phyloP scores from a whole-genome alignment of 495 filamentous ascomycete species.

The Penicillium tannophilum region DNA sequence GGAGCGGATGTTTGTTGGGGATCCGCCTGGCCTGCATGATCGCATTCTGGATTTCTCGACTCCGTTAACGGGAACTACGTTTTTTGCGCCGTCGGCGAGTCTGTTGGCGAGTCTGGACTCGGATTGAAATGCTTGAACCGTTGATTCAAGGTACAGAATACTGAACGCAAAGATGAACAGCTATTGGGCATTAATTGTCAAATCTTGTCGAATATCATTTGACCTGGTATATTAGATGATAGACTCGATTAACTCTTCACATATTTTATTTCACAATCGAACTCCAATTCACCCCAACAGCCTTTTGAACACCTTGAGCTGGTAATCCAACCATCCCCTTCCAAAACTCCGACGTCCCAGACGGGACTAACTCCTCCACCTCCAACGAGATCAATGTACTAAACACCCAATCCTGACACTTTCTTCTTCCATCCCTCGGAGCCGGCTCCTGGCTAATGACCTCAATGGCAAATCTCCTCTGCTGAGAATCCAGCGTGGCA shows the following conservation, averaged over 20 bases:
- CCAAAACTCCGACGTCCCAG: constrained; percentile 29
- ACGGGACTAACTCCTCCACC: constrained; percentile 26
- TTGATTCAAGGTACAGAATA: too few species aligned
- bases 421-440: constrained; percentile 19
- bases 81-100: constrained; percentile 54
- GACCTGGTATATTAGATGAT: background rate
- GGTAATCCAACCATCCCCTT: constrained; percentile 23
- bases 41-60: constrained; percentile 57
- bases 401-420: constrained; percentile 33
- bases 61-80: constrained; percentile 53
- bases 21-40: constrained; percentile 58
- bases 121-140: background rate
- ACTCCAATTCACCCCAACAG: constrained; percentile 21
- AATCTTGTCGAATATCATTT: background rate
- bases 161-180: too few species aligned
- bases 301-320: constrained; percentile 17
- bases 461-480: constrained; percentile 20
- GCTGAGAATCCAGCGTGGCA: constrained; percentile 8
- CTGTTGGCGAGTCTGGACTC: constrained; percentile 8
- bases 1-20: constrained; percentile 58
- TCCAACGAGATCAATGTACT: constrained; percentile 27
- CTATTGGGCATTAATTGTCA: too few species aligned
- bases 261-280: background rate
- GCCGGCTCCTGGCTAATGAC: constrained; percentile 21
- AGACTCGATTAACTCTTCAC: background rate